Conservation (phyloP, 1,139 yeast species). For the Arxiozyma heterogenica region DNA sequence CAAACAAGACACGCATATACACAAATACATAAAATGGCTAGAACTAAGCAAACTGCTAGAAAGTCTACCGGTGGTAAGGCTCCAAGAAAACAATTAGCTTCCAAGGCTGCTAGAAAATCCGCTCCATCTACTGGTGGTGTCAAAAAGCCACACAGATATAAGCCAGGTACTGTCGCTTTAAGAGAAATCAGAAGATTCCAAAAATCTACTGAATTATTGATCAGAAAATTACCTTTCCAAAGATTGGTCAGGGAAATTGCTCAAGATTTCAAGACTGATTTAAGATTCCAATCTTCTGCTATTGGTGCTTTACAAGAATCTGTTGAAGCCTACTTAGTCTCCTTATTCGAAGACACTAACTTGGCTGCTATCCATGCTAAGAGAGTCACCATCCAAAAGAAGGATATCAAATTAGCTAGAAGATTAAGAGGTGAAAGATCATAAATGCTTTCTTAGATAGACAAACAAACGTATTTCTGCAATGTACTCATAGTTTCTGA, state of each 20-base stretch:
- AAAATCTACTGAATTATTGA: slow-evolving; percentile 92
- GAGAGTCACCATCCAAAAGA: slow-evolving; percentile 99
- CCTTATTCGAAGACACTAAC: slow-evolving; percentile 92
- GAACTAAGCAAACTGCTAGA: slow-evolving; percentile 98
- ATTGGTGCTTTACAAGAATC: slow-evolving; percentile 99
- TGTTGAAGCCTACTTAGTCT: slow-evolving; percentile 91
- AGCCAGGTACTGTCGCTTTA: slow-evolving; percentile 99
- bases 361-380: slow-evolving; percentile 98
- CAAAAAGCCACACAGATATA: slow-evolving; percentile 99
- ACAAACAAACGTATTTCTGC: background rate
- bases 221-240: slow-evolving; percentile 98
- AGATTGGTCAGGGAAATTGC: slow-evolving; percentile 97
- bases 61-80: slow-evolving; percentile 99
- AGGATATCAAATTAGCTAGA: slow-evolving; percentile 98
- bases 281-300: slow-evolving; percentile 97
- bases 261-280: slow-evolving; percentile 95
- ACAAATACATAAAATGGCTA: slow-evolving; percentile 55
- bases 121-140: slow-evolving; percentile 98
- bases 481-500: background rate
- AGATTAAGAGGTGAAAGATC: slow-evolving; percentile 98
- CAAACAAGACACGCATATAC: background rate
- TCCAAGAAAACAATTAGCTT: slow-evolving; percentile 98
- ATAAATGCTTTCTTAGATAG: slow-evolving; percentile 25
- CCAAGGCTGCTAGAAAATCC: slow-evolving; percentile 98
- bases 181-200: slow-evolving; percentile 99